Evolutionary conservation across 768 basidiomycete species (phyloP), one percentile per base, ranked within the genome.

Genomic region (Termitomyces sp.): DNA sequence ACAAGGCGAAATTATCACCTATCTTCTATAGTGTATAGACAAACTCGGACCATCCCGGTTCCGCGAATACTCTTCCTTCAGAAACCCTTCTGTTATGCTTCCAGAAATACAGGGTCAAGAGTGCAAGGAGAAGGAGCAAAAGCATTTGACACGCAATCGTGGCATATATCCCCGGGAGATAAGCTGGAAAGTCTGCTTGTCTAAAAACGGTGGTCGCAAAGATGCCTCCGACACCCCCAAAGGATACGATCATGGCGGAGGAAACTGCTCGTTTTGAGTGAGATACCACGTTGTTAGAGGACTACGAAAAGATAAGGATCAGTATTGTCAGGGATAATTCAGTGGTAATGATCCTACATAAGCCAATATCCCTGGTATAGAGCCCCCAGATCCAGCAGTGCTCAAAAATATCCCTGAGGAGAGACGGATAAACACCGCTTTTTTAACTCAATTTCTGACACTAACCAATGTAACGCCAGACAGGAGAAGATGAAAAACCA

Each of bases 231-330:
- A 78, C 62, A n/a, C 78, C 78, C 20, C 76, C 78, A 47, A 79
- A 80, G n/a, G 76, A 75, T 42, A 80, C 66, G n/a, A 78, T 70
- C 18, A 80, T 66, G 6, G 76, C 77, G n/a, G 76, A 78, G 12
- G 78, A 75, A 34, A 80, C 75, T 6, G 79, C 77, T 33, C 77
- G 72, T 65, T 81, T 83, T 24, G 77, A 75, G 58, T 83, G 79
- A 5, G 80, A 77, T 58, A 78, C 68, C 27, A 79, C 69, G 63
- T 82, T 83, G 65, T 82, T 82, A 24, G 80, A 73, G 4, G 78
- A 74, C 80, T 83, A 59, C 15, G 18, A 15, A 18, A 8, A 39
- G 30, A 48, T 41, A 30, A 18, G 41, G 24, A 47, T 58, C 50
- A 45, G 53, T 45, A 49, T 44, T 8, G 6, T 50, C 49, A 58